phyloP scores from a whole-genome alignment of 805 yeast species.

The Cyberlindnera petersonii region DNA sequence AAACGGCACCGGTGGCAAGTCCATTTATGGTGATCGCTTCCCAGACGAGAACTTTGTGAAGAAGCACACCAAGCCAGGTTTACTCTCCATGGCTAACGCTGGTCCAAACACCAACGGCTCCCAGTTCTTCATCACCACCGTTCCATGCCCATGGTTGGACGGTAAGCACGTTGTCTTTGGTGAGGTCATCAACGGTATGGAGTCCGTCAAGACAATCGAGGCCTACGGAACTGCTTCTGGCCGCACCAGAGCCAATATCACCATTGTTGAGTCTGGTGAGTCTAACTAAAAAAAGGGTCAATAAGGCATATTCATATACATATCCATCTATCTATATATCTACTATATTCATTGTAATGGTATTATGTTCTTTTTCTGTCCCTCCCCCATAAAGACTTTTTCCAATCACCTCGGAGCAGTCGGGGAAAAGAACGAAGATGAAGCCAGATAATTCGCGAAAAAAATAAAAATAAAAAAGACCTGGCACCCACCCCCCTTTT shows the following conservation, averaged over 20 bases:
- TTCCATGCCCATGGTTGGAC: constrained; percentile 72
- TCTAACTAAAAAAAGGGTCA: no score
- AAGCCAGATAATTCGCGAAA: not conserved
- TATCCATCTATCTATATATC: not conserved
- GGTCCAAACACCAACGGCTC: constrained; percentile 93
- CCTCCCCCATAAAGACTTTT: not conserved
- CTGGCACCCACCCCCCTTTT: not conserved
- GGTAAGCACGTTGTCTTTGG: constrained; percentile 79
- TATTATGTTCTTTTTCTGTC: not conserved
- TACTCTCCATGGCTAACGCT: constrained; percentile 88
- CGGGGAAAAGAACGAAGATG: not conserved
- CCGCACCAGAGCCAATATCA: constrained; percentile 57
- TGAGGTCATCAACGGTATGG: constrained; percentile 66
- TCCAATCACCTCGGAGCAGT: not conserved
- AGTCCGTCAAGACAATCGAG: constrained; percentile 55
- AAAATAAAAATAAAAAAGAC: not conserved
- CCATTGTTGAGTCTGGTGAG: constrained; percentile 61
- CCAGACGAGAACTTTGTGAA: constrained; percentile 59
- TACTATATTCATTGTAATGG: no score
- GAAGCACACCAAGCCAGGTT: constrained; percentile 76
- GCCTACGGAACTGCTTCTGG: constrained; percentile 66
- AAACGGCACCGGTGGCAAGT: constrained; percentile 92
- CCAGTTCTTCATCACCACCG: constrained; percentile 85
- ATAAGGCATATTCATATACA: constrained; percentile 3
- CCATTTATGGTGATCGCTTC: constrained; percentile 70